These are phyloP conservation scores for Verbena officinalis DNA, from an alignment of 257 asterid genomes.

Conservation along the genomic window DNA sequence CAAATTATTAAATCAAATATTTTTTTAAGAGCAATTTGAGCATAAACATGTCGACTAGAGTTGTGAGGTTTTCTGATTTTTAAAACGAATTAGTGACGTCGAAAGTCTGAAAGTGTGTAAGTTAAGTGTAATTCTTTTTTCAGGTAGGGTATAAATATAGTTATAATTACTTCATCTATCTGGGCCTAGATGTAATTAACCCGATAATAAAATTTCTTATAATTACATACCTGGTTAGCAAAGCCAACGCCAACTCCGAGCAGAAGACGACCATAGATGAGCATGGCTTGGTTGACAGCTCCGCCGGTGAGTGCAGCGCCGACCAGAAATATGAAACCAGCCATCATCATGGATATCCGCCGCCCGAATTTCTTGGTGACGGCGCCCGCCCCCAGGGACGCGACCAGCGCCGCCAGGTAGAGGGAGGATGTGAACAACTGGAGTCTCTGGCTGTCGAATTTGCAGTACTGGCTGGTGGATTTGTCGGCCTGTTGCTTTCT, in stretches of 20 bases:
- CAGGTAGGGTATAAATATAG: too few relatives aligned
- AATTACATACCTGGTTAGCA: neutral
- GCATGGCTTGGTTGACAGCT: neutral
- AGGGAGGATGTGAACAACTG: conserved; percentile 53
- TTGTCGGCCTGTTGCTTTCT: conserved; percentile 31
- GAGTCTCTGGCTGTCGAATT: conserved; percentile 42
- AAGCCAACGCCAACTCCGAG: neutral
- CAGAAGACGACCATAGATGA: neutral
- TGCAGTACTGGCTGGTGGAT: conserved; percentile 45
- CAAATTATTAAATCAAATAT: too few relatives aligned
- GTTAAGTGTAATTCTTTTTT: too few relatives aligned
- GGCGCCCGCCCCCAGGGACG: conserved; percentile 46
- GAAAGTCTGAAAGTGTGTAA: too few relatives aligned
- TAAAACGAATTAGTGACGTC: too few relatives aligned
- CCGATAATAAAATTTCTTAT: too few relatives aligned
- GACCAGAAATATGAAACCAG: conserved; percentile 20
- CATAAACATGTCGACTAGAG: too few relatives aligned
- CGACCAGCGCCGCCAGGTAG: conserved; percentile 49
- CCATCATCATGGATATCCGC: conserved; percentile 47
- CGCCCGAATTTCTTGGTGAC: conserved; percentile 49
- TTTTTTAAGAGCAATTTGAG: too few relatives aligned
- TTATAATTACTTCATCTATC: too few relatives aligned
- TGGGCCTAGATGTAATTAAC: too few relatives aligned
- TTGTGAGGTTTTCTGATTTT: too few relatives aligned
- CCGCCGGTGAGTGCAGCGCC: neutral